These are phyloP conservation scores for Aspergillus ostianus DNA, from an alignment of 495 filamentous ascomycete genomes.

Conservation along the genomic window DNA sequence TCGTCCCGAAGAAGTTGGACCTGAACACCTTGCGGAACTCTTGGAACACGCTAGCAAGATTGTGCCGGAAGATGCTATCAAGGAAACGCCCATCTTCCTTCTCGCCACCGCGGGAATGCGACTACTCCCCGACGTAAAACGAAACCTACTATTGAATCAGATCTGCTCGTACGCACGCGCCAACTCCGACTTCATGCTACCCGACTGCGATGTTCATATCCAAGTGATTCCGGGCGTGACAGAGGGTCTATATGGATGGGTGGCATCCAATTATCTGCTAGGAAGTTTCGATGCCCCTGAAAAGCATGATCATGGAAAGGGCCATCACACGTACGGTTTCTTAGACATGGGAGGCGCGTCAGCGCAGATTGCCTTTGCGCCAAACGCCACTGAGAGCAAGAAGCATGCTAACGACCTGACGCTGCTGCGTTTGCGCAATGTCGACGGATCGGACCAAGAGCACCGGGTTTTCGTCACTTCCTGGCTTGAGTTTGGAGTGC, in stretches of 20 bases:
- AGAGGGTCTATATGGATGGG: slow-evolving; percentile 97
- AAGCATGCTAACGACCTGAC: slow-evolving; percentile 92
- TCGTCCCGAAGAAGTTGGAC: slow-evolving; percentile 70
- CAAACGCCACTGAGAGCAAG: slow-evolving; percentile 84
- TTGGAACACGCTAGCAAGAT: slow-evolving; percentile 80
- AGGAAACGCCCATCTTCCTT: slow-evolving; percentile 87
- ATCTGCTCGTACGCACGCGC: slow-evolving; percentile 80
- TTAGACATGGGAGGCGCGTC: slow-evolving; percentile 98
- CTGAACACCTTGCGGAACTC: slow-evolving; percentile 73
- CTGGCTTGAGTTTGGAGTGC: slow-evolving; percentile 94
- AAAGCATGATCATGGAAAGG: slow-evolving; percentile 74
- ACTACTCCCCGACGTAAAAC: slow-evolving; percentile 71
- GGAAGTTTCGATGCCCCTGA: slow-evolving; percentile 87
- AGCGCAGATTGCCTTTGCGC: slow-evolving; percentile 95
- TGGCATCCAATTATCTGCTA: slow-evolving; percentile 94
- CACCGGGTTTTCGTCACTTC: slow-evolving; percentile 92
- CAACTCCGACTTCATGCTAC: slow-evolving; percentile 79
- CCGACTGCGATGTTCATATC: slow-evolving; percentile 86
- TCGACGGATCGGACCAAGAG: slow-evolving; percentile 73
- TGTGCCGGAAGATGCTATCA: slow-evolving; percentile 74
- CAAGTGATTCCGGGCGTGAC: slow-evolving; percentile 97
- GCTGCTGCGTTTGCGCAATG: slow-evolving; percentile 74
- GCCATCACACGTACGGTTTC: slow-evolving; percentile 95
- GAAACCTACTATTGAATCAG: slow-evolving; percentile 66
- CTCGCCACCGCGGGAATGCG: slow-evolving; percentile 98